These are phyloP conservation scores for Pyracantha coccinea DNA, from an alignment of 331 rosid genomes.

Conservation along the genomic window DNA sequence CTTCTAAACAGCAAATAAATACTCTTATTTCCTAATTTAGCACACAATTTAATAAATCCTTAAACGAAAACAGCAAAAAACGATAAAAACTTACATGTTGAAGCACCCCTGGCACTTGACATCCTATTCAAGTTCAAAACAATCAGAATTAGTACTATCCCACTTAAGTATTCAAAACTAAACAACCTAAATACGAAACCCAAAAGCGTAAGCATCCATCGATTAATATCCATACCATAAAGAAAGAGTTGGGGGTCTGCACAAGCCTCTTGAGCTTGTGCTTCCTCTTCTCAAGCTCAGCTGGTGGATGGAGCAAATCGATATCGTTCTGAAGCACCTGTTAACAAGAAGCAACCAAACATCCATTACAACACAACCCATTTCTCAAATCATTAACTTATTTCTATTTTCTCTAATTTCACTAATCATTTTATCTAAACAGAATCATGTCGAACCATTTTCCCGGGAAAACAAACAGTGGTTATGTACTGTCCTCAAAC, in stretches of 20 bases:
- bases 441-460: not conserved
- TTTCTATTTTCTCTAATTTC: not conserved
- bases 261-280: constrained; percentile 95
- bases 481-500: not conserved
- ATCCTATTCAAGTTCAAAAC: constrained; percentile 32
- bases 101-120: constrained; percentile 92
- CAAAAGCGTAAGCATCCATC: not conserved
- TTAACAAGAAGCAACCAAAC: not conserved
- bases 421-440: not conserved
- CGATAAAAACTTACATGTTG: constrained; percentile 55
- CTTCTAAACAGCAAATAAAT: not conserved
- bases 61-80: not conserved
- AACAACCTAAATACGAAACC: not conserved
- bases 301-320: constrained; percentile 86
- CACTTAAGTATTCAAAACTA: not conserved
- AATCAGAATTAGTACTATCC: not conserved
- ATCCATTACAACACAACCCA: not conserved
- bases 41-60: not conserved
- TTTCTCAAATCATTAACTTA: not conserved
- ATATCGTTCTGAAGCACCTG: constrained; percentile 91
- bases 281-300: constrained; percentile 76
- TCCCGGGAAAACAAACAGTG: not conserved
- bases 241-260: constrained; percentile 81
- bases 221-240: constrained; percentile 49
- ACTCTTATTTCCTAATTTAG: not conserved